phyloP scores from a whole-genome alignment of 345 rosid genomes.

The Salix arbutifolia region DNA sequence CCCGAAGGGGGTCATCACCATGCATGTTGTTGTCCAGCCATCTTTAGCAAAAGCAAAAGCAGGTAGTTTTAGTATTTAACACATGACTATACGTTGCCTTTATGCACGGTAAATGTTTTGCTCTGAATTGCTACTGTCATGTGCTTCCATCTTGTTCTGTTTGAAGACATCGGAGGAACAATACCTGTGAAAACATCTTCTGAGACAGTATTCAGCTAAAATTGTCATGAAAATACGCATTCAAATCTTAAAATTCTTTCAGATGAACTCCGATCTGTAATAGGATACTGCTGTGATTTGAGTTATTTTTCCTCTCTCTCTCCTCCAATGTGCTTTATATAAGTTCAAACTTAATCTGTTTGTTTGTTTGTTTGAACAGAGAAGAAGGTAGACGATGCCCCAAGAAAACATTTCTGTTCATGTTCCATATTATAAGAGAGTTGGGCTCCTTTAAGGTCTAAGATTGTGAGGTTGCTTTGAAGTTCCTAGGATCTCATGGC shows the following conservation, averaged over 20 bases:
- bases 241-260: background rate
- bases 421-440: conserved; percentile 64
- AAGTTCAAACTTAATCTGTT: background rate
- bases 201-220: background rate
- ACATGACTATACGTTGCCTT: background rate
- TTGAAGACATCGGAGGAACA: background rate
- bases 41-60: conserved; percentile 66
- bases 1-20: conserved; percentile 63
- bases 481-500: conserved; percentile 14
- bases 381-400: conserved; percentile 59
- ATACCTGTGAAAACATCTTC: background rate
- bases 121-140: background rate
- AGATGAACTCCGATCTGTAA: background rate
- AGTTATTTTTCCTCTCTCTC: background rate
- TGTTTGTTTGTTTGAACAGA: conserved; percentile 41
- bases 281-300: background rate
- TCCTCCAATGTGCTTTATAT: background rate
- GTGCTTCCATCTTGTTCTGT: background rate
- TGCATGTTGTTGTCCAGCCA: conserved; percentile 96
- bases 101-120: background rate
- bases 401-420: conserved; percentile 51
- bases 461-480: conserved; percentile 13
- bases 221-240: background rate
- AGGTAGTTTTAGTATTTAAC: conserved; percentile 34
- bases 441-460: conserved; percentile 8